Evolutionary conservation across 164 flowering plant species (phyloP).

Genomic region (Stephania cephalantha): DNA sequence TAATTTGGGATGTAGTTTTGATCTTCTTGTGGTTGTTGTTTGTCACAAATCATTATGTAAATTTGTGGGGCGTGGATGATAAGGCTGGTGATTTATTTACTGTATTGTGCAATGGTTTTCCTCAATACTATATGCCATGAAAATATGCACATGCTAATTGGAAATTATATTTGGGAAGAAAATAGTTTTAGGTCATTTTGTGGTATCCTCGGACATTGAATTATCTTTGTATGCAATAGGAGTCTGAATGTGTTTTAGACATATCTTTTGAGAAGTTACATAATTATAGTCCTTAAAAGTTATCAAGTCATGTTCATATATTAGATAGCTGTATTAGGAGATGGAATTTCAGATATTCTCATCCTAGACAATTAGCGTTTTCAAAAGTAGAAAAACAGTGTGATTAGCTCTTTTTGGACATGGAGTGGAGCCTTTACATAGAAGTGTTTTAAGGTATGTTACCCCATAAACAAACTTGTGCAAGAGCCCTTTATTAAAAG

Average conservation of each 20-base stretch:
- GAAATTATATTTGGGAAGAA: too few relatives aligned
- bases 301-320: neutral
- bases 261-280: neutral
- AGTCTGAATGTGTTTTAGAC: neutral
- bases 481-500: neutral
- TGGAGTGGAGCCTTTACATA: neutral
- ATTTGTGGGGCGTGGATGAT: neutral
- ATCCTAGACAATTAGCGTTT: neutral
- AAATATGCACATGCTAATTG: neutral
- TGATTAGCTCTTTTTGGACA: neutral
- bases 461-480: neutral
- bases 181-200: neutral
- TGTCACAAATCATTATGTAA: too few relatives aligned
- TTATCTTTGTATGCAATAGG: neutral
- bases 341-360: neutral
- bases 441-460: neutral
- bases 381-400: neutral
- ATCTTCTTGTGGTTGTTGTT: neutral
- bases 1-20: neutral
- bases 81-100: neutral
- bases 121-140: neutral
- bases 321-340: neutral
- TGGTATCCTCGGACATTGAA: neutral
- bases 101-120: neutral
- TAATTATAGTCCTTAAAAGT: neutral